Conservation (phyloP, 306 rosid species). For the Cajanus cajan region DNA sequence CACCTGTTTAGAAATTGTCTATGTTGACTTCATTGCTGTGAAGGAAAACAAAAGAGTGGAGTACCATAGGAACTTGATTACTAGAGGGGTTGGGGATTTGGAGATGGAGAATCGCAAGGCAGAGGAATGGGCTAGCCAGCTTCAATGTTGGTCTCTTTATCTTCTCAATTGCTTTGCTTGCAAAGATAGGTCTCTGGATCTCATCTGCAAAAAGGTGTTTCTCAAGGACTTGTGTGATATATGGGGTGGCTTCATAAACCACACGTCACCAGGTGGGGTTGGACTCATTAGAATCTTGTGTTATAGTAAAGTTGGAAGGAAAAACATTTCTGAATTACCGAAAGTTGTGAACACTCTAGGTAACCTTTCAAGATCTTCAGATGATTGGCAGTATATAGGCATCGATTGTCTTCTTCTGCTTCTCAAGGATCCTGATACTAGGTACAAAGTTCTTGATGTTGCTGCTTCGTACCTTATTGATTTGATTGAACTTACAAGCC, state of each 20-base stretch:
- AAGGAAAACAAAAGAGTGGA: conserved; percentile 41
- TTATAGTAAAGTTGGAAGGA: conserved; percentile 59
- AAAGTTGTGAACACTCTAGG: conserved; percentile 48
- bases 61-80: conserved; percentile 66
- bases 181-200: conserved; percentile 50
- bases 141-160: conserved; percentile 77
- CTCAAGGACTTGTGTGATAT: conserved; percentile 49
- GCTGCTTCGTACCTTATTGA: conserved; percentile 49
- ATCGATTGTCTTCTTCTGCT: conserved; percentile 74
- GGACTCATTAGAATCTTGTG: conserved; percentile 72
- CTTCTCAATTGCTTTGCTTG: conserved; percentile 77
- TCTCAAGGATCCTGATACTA: conserved; percentile 62
- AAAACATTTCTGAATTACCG: conserved; percentile 41
- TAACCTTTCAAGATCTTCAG: conserved; percentile 74
- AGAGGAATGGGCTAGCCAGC: conserved; percentile 80
- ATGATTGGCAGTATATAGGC: conserved; percentile 88
- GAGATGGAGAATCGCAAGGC: conserved; percentile 79
- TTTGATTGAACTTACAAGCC: conserved; percentile 57
- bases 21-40: conserved; percentile 42
- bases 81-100: conserved; percentile 65
- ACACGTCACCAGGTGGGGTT: conserved; percentile 65
- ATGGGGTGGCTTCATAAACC: conserved; percentile 84
- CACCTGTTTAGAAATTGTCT: conserved; percentile 52
- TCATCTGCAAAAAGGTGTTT: conserved; percentile 60
- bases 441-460: conserved; percentile 57